Base-by-base conservation (phyloP, 768 basidiomycete species). In the Macrolepiota albuminosa region DNA sequence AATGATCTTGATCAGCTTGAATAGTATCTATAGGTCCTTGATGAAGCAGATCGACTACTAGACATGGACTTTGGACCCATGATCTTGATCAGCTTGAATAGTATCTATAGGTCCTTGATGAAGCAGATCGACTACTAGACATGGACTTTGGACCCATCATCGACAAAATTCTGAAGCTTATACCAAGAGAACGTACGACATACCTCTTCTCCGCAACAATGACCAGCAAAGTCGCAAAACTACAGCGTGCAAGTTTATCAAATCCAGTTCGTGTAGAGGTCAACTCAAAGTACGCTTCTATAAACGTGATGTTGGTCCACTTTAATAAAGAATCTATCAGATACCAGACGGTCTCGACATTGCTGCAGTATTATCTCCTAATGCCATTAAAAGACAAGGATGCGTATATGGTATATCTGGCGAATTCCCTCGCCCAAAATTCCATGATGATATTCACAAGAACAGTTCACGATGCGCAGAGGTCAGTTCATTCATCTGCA, bases 171-270 rank as follows among this genome's bases (percentile, higher is more conserved):
- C 81, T 99, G 39, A 96, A 95, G 74, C 84, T 93, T 42, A 88
- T 99, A 63, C 97, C 96, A 24, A 92, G 87, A 68, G 95, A 98
- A 66, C 84, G 97, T 11, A 91, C 89, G 34, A 99, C 97, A 3
- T 98, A 94, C 70, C 82, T 99, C 1, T 99, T 95, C 77, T 98
- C 96, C 13, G 97, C 96, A 6, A 98, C 96, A 24, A 98, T 99
- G 96, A 96, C 97, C 11, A 94, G 93, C 14, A 98, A 98, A 75
- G 94, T 99, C 4, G 93, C 91, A 11, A 98, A 98, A 73, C 79
- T 99, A 10, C 96, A 98, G 71, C 77, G 96, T 56, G 95, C 97
- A 36, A 95, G 93, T 78, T 78, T 98, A 69, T 83, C 84, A 37
- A 95, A 96, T 69, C 97, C 97, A n/a, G 85, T 95, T 29, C 84